Percentiles rank a stretch among this genome's conserved stretches.
phyloP scores from a whole-genome alignment of 2,329 filamentous ascomycete genomes.

The Eurotiales sp. region DNA sequence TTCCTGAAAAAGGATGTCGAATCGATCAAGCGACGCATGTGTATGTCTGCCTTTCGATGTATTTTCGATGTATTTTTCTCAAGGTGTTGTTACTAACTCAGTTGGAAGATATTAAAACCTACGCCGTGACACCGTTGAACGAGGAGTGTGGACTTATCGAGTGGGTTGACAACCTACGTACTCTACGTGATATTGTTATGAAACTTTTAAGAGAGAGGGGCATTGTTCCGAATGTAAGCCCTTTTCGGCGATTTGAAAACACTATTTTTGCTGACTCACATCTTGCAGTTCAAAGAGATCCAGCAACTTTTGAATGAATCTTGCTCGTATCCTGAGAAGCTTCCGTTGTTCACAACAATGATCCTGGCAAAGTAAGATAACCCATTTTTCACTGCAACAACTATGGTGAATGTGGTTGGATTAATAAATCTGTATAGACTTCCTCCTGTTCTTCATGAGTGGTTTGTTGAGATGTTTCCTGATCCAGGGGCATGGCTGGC shows the following conservation, averaged over 20 bases:
- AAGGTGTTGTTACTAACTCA: no score
- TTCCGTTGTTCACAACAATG: conserved; percentile 66
- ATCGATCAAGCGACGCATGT: conserved; percentile 81
- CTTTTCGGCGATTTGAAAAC: background rate
- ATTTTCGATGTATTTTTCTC: no score
- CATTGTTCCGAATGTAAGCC: conserved; percentile 50
- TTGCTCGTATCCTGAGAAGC: conserved; percentile 59
- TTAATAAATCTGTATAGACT: conserved; percentile 51
- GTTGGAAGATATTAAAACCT: conserved; percentile 74
- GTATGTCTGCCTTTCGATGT: conserved; percentile 31
- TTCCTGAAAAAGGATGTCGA: conserved; percentile 89
- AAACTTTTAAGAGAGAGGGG: conserved; percentile 72
- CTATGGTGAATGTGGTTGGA: background rate
- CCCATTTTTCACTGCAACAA: background rate
- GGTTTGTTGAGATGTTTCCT: conserved; percentile 94
- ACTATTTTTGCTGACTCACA: background rate
- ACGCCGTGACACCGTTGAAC: conserved; percentile 92
- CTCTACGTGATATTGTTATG: conserved; percentile 85
- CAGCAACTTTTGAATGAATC: conserved; percentile 60
- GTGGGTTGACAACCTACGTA: conserved; percentile 96
- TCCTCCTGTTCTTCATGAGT: conserved; percentile 80
- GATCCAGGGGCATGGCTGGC: conserved; percentile 90
- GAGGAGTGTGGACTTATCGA: conserved; percentile 98
- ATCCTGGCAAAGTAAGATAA: conserved; percentile 45
- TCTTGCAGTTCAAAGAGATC: conserved; percentile 66